phyloP scores from a whole-genome alignment of 345 rosid species.

The Pseudoturritis turrita region DNA sequence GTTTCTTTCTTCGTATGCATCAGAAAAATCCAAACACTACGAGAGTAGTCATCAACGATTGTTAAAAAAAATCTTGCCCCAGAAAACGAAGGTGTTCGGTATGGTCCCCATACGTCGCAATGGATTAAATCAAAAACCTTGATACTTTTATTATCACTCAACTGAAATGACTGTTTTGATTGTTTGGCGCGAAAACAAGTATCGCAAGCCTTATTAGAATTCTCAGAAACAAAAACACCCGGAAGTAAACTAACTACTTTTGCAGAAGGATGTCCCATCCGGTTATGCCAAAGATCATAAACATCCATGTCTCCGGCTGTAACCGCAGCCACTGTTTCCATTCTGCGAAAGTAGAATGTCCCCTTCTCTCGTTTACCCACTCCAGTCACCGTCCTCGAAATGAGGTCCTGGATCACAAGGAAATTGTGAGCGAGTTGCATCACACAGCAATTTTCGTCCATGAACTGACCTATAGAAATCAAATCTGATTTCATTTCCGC shows the following conservation, averaged over 20 bases:
- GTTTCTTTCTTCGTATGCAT: too few species aligned
- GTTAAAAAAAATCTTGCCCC: neutral
- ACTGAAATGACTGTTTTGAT: neutral
- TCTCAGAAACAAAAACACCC: neutral
- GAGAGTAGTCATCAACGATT: too few species aligned
- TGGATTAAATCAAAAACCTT: neutral
- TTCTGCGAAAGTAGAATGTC: neutral
- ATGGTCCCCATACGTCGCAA: neutral
- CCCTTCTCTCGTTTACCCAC: neutral
- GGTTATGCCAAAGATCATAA: neutral
- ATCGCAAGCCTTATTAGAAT: neutral
- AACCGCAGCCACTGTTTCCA: neutral
- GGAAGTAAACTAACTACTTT: neutral
- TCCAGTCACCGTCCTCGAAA: neutral
- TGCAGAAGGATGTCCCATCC: neutral
- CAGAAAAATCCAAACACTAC: too few species aligned
- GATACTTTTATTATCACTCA: neutral
- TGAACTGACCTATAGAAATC: too few species aligned
- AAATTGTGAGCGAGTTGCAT: neutral
- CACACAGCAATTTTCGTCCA: neutral
- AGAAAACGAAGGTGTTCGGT: neutral
- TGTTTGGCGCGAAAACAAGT: neutral
- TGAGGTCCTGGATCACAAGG: neutral
- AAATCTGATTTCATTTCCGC: too few species aligned
- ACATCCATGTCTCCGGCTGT: neutral